Evolutionary conservation across 2,329 filamentous ascomycete genomes (phyloP).

Genomic region (Claviceps spartinae): DNA sequence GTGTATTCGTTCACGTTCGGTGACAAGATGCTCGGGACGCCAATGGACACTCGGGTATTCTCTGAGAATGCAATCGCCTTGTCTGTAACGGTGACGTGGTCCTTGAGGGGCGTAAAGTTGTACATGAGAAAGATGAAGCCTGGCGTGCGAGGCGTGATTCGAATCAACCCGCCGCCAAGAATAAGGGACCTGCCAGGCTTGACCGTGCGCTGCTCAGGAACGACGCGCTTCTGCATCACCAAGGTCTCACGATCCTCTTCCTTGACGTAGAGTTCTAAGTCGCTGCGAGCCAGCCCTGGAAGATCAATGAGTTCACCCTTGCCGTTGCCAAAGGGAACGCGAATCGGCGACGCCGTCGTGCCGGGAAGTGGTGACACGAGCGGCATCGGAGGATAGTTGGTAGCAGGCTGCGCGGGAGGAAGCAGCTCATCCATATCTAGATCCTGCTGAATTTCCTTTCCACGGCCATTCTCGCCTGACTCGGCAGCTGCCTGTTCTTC

Average conservation of each 20-base stretch:
- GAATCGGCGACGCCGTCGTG: slow-evolving; percentile 89
- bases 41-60: slow-evolving; percentile 41
- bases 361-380: slow-evolving; percentile 77
- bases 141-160: slow-evolving; percentile 59
- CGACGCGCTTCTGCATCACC: slow-evolving; percentile 65
- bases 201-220: slow-evolving; percentile 59
- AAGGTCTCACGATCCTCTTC: slow-evolving; percentile 52
- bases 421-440: slow-evolving; percentile 45
- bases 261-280: slow-evolving; percentile 57
- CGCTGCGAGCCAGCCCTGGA: slow-evolving; percentile 66
- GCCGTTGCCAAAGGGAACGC: slow-evolving; percentile 75
- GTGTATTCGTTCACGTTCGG: slow-evolving; percentile 38
- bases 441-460: slow-evolving; percentile 6
- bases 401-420: slow-evolving; percentile 61
- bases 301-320: slow-evolving; percentile 88
- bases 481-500: background rate
- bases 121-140: slow-evolving; percentile 62
- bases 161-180: slow-evolving; percentile 65
- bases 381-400: slow-evolving; percentile 70
- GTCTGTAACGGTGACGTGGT: slow-evolving; percentile 64
- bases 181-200: slow-evolving; percentile 69
- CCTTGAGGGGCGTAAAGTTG: slow-evolving; percentile 65
- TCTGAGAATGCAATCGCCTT: slow-evolving; percentile 67
- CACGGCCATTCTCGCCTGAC: background rate
- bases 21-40: slow-evolving; percentile 49